These are phyloP conservation scores for Nicotiana otophora DNA, from an alignment of 257 asterid species.

Conservation along the genomic window DNA sequence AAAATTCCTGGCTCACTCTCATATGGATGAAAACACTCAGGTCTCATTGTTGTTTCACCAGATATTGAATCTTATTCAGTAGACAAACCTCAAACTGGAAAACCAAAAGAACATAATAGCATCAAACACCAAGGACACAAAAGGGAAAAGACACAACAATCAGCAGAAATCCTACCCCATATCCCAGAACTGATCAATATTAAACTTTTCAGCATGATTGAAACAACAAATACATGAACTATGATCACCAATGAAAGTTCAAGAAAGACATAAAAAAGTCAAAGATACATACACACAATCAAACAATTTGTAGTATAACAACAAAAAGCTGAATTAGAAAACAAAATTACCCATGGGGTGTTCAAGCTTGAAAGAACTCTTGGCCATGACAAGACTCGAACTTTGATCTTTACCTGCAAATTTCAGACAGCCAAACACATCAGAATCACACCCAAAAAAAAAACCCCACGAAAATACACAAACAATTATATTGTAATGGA, in stretches of 20 bases:
- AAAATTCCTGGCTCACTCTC: not conserved
- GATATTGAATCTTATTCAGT: not conserved
- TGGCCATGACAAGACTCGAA: conserved; percentile 39
- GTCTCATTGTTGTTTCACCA: not conserved
- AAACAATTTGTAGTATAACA: not conserved
- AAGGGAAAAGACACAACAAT: not conserved
- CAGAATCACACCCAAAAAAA: conserved; percentile 3
- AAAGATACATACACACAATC: not conserved
- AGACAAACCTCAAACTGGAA: not conserved
- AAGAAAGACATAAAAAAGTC: not conserved
- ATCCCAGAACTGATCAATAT: not conserved
- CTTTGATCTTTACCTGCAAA: conserved; percentile 34
- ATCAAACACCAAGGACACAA: not conserved
- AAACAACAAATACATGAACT: not conserved
- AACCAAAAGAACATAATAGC: not conserved
- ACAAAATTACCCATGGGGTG: conserved; percentile 40
- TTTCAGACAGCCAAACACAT: conserved; percentile 35
- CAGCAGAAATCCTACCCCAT: not conserved
- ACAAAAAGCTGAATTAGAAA: not conserved
- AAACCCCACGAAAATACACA: not conserved
- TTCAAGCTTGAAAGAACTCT: conserved; percentile 46
- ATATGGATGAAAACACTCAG: not conserved
- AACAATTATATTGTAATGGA: not conserved
- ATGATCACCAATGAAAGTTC: not conserved
- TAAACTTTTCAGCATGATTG: not conserved